phyloP scores from a whole-genome alignment of 108 stramenopile genomes.

The Cyclostephanos invisitatus region DNA sequence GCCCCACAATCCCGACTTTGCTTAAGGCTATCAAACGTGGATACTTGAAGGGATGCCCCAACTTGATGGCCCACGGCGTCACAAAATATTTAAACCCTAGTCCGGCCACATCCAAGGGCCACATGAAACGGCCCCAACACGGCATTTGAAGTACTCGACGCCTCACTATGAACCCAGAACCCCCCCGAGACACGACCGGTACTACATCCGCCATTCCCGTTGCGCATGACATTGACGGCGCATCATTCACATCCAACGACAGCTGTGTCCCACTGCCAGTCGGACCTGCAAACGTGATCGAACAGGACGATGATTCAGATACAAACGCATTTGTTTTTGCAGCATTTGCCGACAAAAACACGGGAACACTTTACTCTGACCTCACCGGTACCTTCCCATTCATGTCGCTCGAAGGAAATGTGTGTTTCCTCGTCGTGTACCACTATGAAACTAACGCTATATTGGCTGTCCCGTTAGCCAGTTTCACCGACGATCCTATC shows the following conservation, averaged over 20 bases:
- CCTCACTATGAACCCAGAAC: too few species aligned
- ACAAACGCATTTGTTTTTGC: not conserved
- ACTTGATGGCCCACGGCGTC: not conserved
- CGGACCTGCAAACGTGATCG: too few species aligned
- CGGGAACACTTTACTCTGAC: not conserved
- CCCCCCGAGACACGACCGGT: too few species aligned
- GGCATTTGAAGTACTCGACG: not conserved
- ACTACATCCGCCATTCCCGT: too few species aligned
- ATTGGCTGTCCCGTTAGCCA: too few species aligned
- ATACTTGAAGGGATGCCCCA: not conserved
- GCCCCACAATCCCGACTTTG: not conserved
- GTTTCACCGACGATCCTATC: too few species aligned
- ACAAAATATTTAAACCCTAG: not conserved
- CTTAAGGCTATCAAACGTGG: not conserved
- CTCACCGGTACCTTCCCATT: not conserved
- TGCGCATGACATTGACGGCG: too few species aligned
- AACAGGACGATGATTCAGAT: not conserved
- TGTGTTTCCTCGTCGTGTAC: not conserved
- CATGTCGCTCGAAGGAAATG: not conserved
- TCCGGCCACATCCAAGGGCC: not conserved
- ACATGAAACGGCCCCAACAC: not conserved
- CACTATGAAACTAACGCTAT: too few species aligned
- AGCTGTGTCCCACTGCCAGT: too few species aligned
- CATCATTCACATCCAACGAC: too few species aligned
- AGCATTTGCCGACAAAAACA: not conserved